Evolutionary conservation across 345 rosid genomes (phyloP), one percentile per base, ranked within the genome.

Genomic region (Durio zibethinus): DNA sequence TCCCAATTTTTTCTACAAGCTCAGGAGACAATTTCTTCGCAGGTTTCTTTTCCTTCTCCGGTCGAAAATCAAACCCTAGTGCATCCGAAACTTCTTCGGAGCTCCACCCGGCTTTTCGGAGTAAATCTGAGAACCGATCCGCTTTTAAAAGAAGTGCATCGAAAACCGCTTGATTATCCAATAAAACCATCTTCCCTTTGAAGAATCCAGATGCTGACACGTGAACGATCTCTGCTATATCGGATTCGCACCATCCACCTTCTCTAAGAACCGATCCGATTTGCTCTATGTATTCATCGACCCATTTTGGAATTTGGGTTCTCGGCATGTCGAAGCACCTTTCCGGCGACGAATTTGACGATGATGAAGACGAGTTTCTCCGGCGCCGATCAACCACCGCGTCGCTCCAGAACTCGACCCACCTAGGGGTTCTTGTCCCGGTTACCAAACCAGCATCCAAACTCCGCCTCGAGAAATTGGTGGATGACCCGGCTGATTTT

Each of bases 371-470:
- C 0, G 99, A 95, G 78, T 83, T 89, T 75, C 97, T 87, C 80
- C 90, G 85, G 68, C 93, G 88, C 27, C 93, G 90, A 80, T 96
- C 97, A 4, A 90, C 80, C 18, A 94, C 94, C 0, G 93, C 93
- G 65, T 96, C 94, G 79, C 92, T 92, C 99, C 98, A 96, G 82
- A 96, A 96, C 87, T 93, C 97, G 0, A 96, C 95, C 99, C 99
- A 96, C 82, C 99, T 86, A 21, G 97, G 97, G 12, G 90, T 84
- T 70, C 88, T 82, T 3, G 87, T 81, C 10, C 86, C 84, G 20
- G 74, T 66, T 36, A 76, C 83, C 61, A 80, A 75, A 64, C 91
- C 89, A 33, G 88, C 75, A 76, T 90, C 97, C 83, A 93, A 77
- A 54, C 97, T 92, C 76, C 91, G 82, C 38, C 95, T 84, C 0